Percentiles rank a stretch among this genome's conserved stretches.
These are phyloP conservation scores for Imleria badia DNA, from an alignment of 768 basidiomycete genomes.

Conservation along the genomic window DNA sequence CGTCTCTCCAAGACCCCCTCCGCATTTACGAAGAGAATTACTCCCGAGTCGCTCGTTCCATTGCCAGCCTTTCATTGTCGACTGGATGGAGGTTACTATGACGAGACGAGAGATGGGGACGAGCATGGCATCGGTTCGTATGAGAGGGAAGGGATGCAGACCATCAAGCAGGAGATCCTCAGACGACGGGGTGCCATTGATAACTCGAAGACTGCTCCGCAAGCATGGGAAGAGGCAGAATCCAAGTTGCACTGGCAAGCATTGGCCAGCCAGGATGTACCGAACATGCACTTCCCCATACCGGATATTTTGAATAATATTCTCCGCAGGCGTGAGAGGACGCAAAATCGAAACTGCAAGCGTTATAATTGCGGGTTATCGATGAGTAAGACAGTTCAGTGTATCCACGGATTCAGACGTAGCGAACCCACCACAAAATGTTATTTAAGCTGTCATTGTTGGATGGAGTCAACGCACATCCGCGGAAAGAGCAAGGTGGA, in stretches of 20 bases:
- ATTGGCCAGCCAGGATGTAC: background rate
- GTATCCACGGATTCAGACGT: too few relatives aligned
- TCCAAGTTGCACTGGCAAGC: slow-evolving; percentile 2
- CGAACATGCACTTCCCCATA: too few relatives aligned
- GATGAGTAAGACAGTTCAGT: too few relatives aligned
- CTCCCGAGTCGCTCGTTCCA: slow-evolving; percentile 9
- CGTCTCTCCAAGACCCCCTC: slow-evolving; percentile 2
- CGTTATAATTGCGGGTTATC: too few relatives aligned
- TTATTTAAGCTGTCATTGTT: too few relatives aligned
- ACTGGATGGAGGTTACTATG: slow-evolving; percentile 19
- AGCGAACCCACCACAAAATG: too few relatives aligned
- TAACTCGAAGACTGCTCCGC: slow-evolving; percentile 1
- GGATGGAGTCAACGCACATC: too few relatives aligned
- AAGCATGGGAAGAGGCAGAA: slow-evolving; percentile 21
- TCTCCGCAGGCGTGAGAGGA: too few relatives aligned
- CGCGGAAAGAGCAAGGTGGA: too few relatives aligned
- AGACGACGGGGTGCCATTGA: slow-evolving; percentile 19
- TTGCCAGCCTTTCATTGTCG: slow-evolving; percentile 18
- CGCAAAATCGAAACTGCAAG: slow-evolving; percentile 8
- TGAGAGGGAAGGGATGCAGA: slow-evolving; percentile 18
- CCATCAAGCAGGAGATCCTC: slow-evolving; percentile 7
- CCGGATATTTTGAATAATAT: too few relatives aligned
- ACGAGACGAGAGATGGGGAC: slow-evolving; percentile 15
- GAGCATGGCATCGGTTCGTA: slow-evolving; percentile 1
- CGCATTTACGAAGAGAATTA: slow-evolving; percentile 3